Evolutionary conservation across 805 yeast species (phyloP).

Genomic region (Kodamaea kaohsiungensis): DNA sequence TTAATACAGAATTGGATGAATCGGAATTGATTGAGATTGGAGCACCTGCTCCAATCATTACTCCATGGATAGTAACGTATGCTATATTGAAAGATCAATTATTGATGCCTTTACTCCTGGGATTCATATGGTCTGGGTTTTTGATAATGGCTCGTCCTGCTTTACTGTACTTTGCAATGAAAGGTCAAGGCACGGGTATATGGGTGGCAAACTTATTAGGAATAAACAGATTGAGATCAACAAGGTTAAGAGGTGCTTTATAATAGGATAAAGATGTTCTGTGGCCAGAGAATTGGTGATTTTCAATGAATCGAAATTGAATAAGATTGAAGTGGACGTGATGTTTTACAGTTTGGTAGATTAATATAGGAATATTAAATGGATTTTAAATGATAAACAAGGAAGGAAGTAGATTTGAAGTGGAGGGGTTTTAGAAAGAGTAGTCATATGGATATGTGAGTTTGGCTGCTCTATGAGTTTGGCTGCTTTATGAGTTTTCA

Average conservation of each 20-base stretch:
- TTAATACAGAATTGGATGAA: conserved; percentile 12
- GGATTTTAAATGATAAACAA: too few relatives aligned
- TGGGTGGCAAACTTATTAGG: conserved; percentile 25
- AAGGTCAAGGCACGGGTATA: conserved; percentile 31
- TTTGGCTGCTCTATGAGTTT: too few relatives aligned
- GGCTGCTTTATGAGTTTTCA: too few relatives aligned
- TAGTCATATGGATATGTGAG: too few relatives aligned
- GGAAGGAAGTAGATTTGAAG: too few relatives aligned
- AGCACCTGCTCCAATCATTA: conserved; percentile 38
- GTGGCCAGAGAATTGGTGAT: neutral
- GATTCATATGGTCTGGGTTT: conserved; percentile 46
- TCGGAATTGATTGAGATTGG: conserved; percentile 10
- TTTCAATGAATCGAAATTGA: too few relatives aligned
- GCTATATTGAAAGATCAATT: conserved; percentile 54
- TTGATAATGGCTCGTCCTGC: conserved; percentile 41
- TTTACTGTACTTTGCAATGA: conserved; percentile 20
- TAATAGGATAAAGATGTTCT: neutral
- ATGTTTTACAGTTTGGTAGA: too few relatives aligned
- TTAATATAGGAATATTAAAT: too few relatives aligned
- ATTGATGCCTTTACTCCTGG: conserved; percentile 55
- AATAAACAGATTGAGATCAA: neutral
- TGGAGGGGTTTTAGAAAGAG: too few relatives aligned
- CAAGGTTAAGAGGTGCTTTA: neutral
- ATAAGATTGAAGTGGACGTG: too few relatives aligned
- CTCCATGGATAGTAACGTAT: conserved; percentile 46